Conservation (phyloP, 441 rosid species). For the Hura crepitans region DNA sequence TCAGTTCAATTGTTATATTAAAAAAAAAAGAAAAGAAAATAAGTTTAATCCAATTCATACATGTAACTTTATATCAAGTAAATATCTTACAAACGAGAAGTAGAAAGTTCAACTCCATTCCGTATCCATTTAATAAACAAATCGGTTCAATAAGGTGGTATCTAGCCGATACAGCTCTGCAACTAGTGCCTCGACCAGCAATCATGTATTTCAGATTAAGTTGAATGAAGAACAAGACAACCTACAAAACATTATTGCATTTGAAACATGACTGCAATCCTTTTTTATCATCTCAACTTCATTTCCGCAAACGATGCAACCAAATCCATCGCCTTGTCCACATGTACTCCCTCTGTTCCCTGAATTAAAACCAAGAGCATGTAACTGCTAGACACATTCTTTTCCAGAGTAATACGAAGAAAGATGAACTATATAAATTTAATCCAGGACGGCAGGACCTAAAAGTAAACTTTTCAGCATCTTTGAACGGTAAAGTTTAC, state of each 20-base stretch:
- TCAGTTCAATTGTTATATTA: no score
- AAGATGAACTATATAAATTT: background rate
- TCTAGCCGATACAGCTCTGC: background rate
- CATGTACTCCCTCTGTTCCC: constrained; percentile 84
- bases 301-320: constrained; percentile 67
- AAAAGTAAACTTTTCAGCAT: no score
- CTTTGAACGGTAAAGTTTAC: no score
- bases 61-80: no score
- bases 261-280: background rate
- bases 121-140: background rate
- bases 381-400: no score
- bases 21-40: no score
- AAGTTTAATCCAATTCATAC: no score
- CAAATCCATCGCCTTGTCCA: constrained; percentile 63
- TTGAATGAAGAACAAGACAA: background rate
- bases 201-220: background rate
- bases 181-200: background rate
- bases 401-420: background rate
- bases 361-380: constrained; percentile 26
- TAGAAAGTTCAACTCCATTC: background rate
- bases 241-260: no score
- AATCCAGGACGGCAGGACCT: background rate
- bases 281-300: constrained; percentile 48
- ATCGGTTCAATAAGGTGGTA: background rate
- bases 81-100: no score